Evolutionary conservation across 129 eudicot genomes (phyloP).

Genomic region (Mikania micrantha): DNA sequence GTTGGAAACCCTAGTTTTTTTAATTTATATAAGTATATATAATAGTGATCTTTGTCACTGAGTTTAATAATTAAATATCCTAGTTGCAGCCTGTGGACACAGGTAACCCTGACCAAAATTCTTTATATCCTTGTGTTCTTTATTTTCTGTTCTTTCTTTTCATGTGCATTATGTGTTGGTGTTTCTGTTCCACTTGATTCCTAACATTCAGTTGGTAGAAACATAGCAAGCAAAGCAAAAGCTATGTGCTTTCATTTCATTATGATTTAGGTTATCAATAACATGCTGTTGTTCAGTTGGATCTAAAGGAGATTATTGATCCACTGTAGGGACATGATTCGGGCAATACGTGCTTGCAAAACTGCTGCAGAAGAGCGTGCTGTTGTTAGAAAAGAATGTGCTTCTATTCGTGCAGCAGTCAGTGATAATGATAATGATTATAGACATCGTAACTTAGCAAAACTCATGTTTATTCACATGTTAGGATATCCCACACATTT

Average conservation of each 20-base stretch:
- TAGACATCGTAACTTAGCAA: constrained; percentile 97
- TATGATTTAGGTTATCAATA: background rate
- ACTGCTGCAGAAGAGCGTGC: constrained; percentile 99
- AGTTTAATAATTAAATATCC: too few relatives aligned
- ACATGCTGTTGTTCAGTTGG: constrained; percentile 17
- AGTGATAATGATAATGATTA: constrained; percentile 90
- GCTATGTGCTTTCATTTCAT: background rate
- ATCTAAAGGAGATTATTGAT: constrained; percentile 9
- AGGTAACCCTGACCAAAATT: too few relatives aligned
- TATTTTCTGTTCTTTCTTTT: too few relatives aligned
- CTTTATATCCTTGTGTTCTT: too few relatives aligned
- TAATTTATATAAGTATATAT: too few relatives aligned
- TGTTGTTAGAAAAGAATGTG: constrained; percentile 99
- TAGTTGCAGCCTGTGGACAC: too few relatives aligned
- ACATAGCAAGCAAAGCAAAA: background rate
- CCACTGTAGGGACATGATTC: constrained; percentile 95
- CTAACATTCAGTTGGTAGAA: background rate
- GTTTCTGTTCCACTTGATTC: too few relatives aligned
- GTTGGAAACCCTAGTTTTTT: too few relatives aligned
- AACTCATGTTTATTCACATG: constrained; percentile 99
- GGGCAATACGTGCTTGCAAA: constrained; percentile 99
- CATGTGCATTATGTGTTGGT: too few relatives aligned
- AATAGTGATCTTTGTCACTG: too few relatives aligned
- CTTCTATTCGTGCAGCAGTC: constrained; percentile 92
- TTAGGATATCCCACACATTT: constrained; percentile 99